Percentiles rank a stretch among this genome's conserved stretches.
These are phyloP conservation scores for Protea cynaroides DNA, from an alignment of 164 flowering plant genomes.

Conservation along the genomic window DNA sequence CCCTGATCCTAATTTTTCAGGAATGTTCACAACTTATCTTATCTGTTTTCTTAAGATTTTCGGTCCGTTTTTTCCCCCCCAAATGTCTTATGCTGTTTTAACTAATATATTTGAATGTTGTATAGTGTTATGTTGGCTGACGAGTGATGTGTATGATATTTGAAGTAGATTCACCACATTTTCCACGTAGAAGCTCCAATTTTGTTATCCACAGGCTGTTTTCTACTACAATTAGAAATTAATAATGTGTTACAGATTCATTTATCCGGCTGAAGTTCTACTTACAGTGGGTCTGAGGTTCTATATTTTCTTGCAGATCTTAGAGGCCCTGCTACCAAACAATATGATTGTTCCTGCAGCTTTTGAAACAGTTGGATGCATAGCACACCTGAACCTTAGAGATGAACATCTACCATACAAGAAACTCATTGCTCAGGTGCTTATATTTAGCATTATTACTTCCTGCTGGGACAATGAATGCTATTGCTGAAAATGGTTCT, in stretches of 20 bases:
- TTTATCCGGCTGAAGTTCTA: not conserved
- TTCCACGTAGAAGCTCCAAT: too few relatives aligned
- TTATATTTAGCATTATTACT: not conserved
- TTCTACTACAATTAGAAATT: not conserved
- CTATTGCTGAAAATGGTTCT: not conserved
- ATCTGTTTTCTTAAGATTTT: too few relatives aligned
- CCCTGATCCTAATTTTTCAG: not conserved
- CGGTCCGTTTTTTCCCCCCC: too few relatives aligned
- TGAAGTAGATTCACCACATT: too few relatives aligned
- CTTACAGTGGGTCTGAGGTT: not conserved
- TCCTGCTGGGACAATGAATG: not conserved
- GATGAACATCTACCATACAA: constrained; percentile 86
- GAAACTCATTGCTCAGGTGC: constrained; percentile 81
- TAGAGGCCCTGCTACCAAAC: constrained; percentile 74
- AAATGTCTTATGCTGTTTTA: too few relatives aligned
- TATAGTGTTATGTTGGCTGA: too few relatives aligned
- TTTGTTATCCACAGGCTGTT: not conserved
- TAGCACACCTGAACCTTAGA: constrained; percentile 82
- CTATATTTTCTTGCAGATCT: constrained; percentile 42
- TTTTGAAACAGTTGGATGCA: constrained; percentile 90
- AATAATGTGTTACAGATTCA: not conserved
- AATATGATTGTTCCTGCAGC: constrained; percentile 69
- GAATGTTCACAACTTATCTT: too few relatives aligned
- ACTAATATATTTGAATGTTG: too few relatives aligned
- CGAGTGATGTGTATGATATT: too few relatives aligned